A percentile compares a stretch with the other conserved stretches of the same genome.
These are phyloP conservation scores for Lactarius hengduanensis DNA, from an alignment of 768 basidiomycete species.

Conservation along the genomic window DNA sequence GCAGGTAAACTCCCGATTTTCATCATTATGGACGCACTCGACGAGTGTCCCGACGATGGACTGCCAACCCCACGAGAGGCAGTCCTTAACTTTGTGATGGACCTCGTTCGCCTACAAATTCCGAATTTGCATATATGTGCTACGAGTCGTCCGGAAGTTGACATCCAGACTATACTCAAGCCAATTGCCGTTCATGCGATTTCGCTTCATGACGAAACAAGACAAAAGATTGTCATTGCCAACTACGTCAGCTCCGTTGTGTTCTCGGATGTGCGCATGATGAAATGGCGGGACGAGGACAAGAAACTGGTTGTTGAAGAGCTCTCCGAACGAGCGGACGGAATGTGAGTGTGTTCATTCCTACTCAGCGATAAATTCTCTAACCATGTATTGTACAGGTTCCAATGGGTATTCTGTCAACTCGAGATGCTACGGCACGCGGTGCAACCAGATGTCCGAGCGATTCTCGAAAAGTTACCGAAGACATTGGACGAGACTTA, in stretches of 20 bases:
- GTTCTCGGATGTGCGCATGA: slow-evolving; percentile 7
- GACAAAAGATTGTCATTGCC: slow-evolving; percentile 12
- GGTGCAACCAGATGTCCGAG: neutral
- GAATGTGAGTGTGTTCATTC: neutral
- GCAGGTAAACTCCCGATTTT: neutral
- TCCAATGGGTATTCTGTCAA: slow-evolving; percentile 2
- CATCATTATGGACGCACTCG: neutral
- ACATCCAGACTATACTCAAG: neutral
- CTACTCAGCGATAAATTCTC: neutral
- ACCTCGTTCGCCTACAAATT: neutral
- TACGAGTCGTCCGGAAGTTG: slow-evolving; percentile 3
- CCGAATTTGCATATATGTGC: slow-evolving; percentile 3
- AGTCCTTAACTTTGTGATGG: neutral
- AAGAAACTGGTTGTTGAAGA: neutral
- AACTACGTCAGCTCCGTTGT: slow-evolving; percentile 6
- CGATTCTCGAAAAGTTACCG: slow-evolving; percentile 4
- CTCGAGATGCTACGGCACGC: neutral
- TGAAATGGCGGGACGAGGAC: slow-evolving; percentile 19
- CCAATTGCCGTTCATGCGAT: neutral
- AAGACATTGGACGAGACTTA: neutral
- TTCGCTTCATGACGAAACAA: slow-evolving; percentile 9
- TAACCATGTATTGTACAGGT: neutral
- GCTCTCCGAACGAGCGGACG: slow-evolving; percentile 4
- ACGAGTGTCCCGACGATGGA: neutral
- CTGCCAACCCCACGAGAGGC: neutral